A percentile compares a stretch with the other conserved stretches of the same genome.
Conservation (phyloP, 768 basidiomycete genomes). For the Phlegmacium glaucopus region DNA sequence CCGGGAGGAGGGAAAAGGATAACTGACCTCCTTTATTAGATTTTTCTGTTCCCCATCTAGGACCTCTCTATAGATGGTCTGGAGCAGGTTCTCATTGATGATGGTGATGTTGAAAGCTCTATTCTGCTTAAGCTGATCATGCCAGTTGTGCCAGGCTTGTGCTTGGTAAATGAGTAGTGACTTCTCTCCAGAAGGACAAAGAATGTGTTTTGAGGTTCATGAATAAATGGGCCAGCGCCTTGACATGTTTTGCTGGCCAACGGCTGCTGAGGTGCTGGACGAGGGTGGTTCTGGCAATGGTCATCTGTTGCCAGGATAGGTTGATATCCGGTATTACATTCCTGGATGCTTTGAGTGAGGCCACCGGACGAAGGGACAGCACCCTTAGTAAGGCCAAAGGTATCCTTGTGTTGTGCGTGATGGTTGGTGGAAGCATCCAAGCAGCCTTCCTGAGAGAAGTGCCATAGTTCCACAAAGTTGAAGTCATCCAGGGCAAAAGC, state of each 20-base stretch:
- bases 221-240: constrained; percentile 9
- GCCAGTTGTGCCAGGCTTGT: constrained; percentile 9
- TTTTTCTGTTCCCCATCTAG: background rate
- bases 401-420: constrained; percentile 4
- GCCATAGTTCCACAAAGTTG: constrained; percentile 9
- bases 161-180: constrained; percentile 10
- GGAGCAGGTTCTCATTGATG: constrained; percentile 4
- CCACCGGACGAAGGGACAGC: constrained; percentile 3
- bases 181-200: constrained; percentile 1
- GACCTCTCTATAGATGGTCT: background rate
- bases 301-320: constrained; percentile 15
- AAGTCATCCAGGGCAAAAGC: constrained; percentile 7
- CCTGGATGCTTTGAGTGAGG: constrained; percentile 14
- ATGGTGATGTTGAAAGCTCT: constrained; percentile 5
- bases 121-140: constrained; percentile 1
- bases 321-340: constrained; percentile 7
- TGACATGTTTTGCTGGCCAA: constrained; percentile 5
- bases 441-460: constrained; percentile 1
- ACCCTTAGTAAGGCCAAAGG: constrained; percentile 12
- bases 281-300: constrained; percentile 9
- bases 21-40: background rate
- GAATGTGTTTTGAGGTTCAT: constrained; percentile 10
- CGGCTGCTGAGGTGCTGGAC: background rate
- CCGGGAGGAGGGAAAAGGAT: background rate
- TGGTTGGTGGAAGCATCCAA: background rate